Conservation (phyloP, 441 rosid genomes). For the Jatropha multifida region DNA sequence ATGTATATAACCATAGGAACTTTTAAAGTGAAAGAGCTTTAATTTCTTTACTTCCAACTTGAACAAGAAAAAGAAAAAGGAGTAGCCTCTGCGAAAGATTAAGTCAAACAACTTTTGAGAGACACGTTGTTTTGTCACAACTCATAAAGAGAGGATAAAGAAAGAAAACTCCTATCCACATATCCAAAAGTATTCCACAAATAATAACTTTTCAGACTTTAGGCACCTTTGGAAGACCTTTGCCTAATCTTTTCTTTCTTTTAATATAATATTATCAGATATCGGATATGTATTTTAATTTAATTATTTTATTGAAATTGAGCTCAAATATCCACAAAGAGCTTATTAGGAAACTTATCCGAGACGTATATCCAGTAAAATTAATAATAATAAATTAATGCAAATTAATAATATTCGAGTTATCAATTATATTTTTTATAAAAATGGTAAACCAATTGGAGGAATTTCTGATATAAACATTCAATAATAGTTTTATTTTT, state of each 20-base stretch:
- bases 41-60: slow-evolving; percentile 12
- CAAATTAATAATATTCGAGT: too few relatives aligned
- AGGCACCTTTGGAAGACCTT: neutral
- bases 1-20: neutral
- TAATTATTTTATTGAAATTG: too few relatives aligned
- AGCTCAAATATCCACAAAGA: too few relatives aligned
- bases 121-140: slow-evolving; percentile 12
- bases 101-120: slow-evolving; percentile 24
- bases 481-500: too few relatives aligned
- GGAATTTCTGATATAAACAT: too few relatives aligned
- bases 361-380: too few relatives aligned
- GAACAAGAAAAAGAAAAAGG: slow-evolving; percentile 1
- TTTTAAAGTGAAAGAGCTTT: slow-evolving; percentile 23
- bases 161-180: neutral
- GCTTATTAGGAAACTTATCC: too few relatives aligned
- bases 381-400: too few relatives aligned
- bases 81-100: neutral
- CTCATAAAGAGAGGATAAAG: neutral
- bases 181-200: neutral
- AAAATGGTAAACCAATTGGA: too few relatives aligned
- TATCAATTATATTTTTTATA: too few relatives aligned
- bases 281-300: neutral
- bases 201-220: neutral
- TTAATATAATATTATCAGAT: too few relatives aligned
- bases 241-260: neutral